A percentile compares a stretch with the other conserved stretches of the same genome.
phyloP scores from a whole-genome alignment of 2,329 filamentous ascomycete genomes.

The Mollisia scopiformis region DNA sequence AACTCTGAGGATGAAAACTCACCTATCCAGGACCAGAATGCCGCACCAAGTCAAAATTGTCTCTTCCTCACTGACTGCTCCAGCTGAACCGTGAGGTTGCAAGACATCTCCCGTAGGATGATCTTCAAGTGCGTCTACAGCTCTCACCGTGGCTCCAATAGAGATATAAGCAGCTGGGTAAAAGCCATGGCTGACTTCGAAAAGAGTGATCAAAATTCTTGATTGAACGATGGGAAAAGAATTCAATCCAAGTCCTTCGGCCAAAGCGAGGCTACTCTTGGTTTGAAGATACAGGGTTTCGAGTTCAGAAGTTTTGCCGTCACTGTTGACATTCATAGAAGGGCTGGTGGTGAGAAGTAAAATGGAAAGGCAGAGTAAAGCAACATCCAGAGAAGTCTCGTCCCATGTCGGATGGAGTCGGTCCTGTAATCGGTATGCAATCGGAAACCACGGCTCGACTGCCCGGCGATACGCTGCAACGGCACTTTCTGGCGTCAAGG shows the following conservation, averaged over 20 bases:
- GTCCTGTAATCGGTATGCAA: constrained; percentile 1
- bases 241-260: constrained; percentile 24
- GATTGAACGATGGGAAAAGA: constrained; percentile 20
- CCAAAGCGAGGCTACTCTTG: constrained; percentile 17
- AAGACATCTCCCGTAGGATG: not conserved
- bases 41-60: too few relatives aligned
- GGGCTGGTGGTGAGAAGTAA: constrained; percentile 19
- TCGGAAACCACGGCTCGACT: too few relatives aligned
- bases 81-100: too few relatives aligned
- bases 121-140: constrained; percentile 21
- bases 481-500: too few relatives aligned
- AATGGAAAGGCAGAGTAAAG: constrained; percentile 21
- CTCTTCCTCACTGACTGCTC: constrained; percentile 13
- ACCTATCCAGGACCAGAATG: constrained; percentile 26
- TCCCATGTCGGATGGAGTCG: constrained; percentile 22
- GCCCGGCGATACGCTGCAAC: too few relatives aligned
- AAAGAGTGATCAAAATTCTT: constrained; percentile 26
- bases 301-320: constrained; percentile 12
- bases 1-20: too few relatives aligned
- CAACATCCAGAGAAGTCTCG: constrained; percentile 17
- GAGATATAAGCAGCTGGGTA: constrained; percentile 27
- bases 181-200: constrained; percentile 26
- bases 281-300: constrained; percentile 21
- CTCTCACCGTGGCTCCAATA: constrained; percentile 22
- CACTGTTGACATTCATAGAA: constrained; percentile 3